Evolutionary conservation across 352 stramenopile genomes (phyloP).

Genomic region (Pythium aphanidermatum): DNA sequence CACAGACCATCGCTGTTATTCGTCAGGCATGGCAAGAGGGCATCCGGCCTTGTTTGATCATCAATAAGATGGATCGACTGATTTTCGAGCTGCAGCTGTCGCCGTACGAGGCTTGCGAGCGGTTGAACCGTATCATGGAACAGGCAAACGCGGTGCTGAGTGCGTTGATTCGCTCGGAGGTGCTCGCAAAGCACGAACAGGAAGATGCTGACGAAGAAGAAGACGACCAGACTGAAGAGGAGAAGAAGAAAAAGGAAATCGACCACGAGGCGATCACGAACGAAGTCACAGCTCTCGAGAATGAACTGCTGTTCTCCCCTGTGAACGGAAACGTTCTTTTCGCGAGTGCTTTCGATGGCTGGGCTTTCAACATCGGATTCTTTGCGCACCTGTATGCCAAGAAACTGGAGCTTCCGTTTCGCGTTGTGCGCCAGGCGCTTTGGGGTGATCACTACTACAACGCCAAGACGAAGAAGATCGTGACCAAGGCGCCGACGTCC

Average conservation of each 20-base stretch:
- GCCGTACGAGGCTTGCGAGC: constrained; percentile 89
- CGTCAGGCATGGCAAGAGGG: constrained; percentile 92
- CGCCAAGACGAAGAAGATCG: constrained; percentile 87
- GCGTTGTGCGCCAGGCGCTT: constrained; percentile 67
- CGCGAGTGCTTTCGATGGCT: constrained; percentile 87
- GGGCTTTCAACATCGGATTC: constrained; percentile 87
- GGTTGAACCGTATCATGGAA: constrained; percentile 91
- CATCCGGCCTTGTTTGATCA: constrained; percentile 91
- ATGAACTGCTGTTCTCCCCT: constrained; percentile 83
- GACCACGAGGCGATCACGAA: constrained; percentile 42
- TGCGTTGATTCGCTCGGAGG: constrained; percentile 73
- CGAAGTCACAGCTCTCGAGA: constrained; percentile 56
- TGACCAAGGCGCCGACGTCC: constrained; percentile 63
- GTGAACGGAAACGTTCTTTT: constrained; percentile 92
- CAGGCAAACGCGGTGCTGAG: constrained; percentile 82
- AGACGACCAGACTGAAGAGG: constrained; percentile 23
- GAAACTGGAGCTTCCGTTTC: constrained; percentile 59
- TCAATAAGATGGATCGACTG: constrained; percentile 97
- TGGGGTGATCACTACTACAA: constrained; percentile 93
- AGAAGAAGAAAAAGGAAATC: constrained; percentile 4
- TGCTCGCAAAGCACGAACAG: constrained; percentile 64
- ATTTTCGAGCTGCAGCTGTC: constrained; percentile 92
- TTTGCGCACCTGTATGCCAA: constrained; percentile 73
- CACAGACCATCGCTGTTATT: constrained; percentile 93
- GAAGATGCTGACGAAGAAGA: constrained; percentile 16